These are phyloP conservation scores for Ceratobasidium sp. DNA, from an alignment of 1,284 basidiomycete genomes.

Conservation along the genomic window DNA sequence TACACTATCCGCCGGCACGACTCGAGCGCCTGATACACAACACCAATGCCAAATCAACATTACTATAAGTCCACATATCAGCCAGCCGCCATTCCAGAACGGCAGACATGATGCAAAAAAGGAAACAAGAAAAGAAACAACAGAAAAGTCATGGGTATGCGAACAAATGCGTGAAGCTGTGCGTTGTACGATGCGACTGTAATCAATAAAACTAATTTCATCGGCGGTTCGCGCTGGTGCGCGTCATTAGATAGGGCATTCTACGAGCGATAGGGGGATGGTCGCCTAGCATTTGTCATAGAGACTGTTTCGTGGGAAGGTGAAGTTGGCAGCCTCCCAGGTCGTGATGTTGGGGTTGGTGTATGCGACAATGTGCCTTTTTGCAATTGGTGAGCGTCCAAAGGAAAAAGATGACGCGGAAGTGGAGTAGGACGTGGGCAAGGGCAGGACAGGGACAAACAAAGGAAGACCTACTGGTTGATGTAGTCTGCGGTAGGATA, in stretches of 20 bases:
- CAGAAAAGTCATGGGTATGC: slow-evolving; percentile 6
- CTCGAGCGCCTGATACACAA: background rate
- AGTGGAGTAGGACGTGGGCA: background rate
- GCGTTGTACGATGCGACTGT: slow-evolving; percentile 19
- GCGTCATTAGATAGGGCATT: slow-evolving; percentile 9
- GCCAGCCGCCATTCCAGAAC: background rate
- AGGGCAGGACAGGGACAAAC: background rate
- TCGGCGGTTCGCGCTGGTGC: background rate
- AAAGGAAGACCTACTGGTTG: slow-evolving; percentile 47
- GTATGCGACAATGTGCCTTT: slow-evolving; percentile 71
- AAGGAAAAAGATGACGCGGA: background rate
- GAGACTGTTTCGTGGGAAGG: slow-evolving; percentile 70
- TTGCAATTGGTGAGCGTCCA: background rate
- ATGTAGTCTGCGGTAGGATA: slow-evolving; percentile 70
- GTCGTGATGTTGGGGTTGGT: slow-evolving; percentile 76
- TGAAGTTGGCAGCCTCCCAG: slow-evolving; percentile 71
- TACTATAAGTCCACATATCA: slow-evolving; percentile 28
- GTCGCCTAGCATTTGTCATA: slow-evolving; percentile 60
- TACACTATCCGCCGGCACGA: background rate
- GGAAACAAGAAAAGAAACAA: background rate
- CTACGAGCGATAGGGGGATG: background rate
- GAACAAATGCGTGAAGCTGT: slow-evolving; percentile 34
- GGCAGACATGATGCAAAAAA: slow-evolving; percentile 15
- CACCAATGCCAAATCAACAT: slow-evolving; percentile 1
- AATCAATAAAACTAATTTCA: slow-evolving; percentile 30